Percentiles rank a stretch among this genome's conserved stretches.
Evolutionary conservation across 2,329 filamentous ascomycete species (phyloP).

Genomic region (Sporothrix dimorphospora): DNA sequence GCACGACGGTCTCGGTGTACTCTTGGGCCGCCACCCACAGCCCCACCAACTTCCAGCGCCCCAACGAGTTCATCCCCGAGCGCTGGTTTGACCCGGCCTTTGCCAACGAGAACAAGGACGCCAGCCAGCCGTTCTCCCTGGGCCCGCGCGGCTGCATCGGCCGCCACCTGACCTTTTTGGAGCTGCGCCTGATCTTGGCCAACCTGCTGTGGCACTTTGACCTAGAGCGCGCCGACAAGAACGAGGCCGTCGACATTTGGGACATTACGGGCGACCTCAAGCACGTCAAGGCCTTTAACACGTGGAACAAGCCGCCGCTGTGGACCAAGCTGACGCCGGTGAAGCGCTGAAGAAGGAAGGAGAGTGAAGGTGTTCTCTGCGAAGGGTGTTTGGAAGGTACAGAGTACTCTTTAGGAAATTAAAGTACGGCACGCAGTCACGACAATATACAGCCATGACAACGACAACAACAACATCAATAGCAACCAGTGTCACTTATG

Average conservation of each 20-base stretch:
- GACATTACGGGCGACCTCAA: conserved; percentile 37
- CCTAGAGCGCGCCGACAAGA: conserved; percentile 39
- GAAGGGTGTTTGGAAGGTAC: neutral
- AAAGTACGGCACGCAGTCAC: neutral
- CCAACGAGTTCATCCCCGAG: conserved; percentile 42
- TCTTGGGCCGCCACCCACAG: conserved; percentile 31
- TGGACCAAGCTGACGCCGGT: conserved; percentile 37
- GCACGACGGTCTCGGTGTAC: conserved; percentile 43
- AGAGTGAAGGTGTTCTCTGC: too few relatives aligned
- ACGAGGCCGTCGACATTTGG: conserved; percentile 37
- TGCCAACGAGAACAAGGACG: conserved; percentile 47
- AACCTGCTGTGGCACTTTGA: conserved; percentile 38
- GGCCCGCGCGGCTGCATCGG: conserved; percentile 57
- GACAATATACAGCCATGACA: neutral
- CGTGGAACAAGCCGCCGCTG: conserved; percentile 46
- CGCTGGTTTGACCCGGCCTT: conserved; percentile 44
- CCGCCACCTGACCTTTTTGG: conserved; percentile 39
- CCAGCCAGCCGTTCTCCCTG: conserved; percentile 50
- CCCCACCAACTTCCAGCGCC: conserved; percentile 28
- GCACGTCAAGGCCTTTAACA: conserved; percentile 42
- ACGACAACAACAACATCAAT: neutral
- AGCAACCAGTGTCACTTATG: neutral
- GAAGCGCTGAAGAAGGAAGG: conserved; percentile 27
- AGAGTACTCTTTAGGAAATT: too few relatives aligned
- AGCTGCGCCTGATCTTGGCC: conserved; percentile 36